Evolutionary conservation across 257 asterid species (phyloP).

Genomic region (Nicotiana otophora): DNA sequence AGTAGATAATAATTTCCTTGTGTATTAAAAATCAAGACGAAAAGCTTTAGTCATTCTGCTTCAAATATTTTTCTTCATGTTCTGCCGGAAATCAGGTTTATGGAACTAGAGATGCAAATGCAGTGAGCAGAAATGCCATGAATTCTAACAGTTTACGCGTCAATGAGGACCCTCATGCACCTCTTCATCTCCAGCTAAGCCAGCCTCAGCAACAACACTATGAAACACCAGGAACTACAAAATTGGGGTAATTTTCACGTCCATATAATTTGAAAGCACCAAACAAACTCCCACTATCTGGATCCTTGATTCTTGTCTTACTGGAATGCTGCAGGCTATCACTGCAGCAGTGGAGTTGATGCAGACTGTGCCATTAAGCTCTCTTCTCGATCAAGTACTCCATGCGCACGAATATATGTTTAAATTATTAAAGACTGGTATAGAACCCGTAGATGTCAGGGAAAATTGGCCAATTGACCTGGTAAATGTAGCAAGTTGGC

Average conservation of each 20-base stretch:
- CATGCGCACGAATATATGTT: not conserved
- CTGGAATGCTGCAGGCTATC: not conserved
- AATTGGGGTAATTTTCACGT: conserved; percentile 22
- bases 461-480: not conserved
- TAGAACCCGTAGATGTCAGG: not conserved
- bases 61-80: not conserved
- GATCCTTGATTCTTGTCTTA: not conserved
- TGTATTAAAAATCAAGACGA: not conserved
- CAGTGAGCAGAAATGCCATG: conserved; percentile 31
- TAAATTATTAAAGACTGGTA: not conserved
- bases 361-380: not conserved
- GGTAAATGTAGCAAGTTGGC: not conserved
- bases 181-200: conserved; percentile 30
- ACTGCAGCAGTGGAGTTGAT: not conserved
- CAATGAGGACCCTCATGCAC: conserved; percentile 11
- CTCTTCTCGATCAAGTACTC: not conserved
- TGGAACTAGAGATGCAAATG: conserved; percentile 38
- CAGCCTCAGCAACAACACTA: conserved; percentile 18
- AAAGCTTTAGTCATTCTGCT: conserved; percentile 6
- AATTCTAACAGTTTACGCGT: conserved; percentile 23
- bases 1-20: not conserved
- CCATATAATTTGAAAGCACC: not conserved
- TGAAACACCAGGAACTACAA: conserved; percentile 7
- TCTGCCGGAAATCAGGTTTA: conserved; percentile 33
- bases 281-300: not conserved